These are phyloP conservation scores for Ophiocordyceps camponoti-floridani DNA, from an alignment of 2,329 filamentous ascomycete species.

Conservation along the genomic window DNA sequence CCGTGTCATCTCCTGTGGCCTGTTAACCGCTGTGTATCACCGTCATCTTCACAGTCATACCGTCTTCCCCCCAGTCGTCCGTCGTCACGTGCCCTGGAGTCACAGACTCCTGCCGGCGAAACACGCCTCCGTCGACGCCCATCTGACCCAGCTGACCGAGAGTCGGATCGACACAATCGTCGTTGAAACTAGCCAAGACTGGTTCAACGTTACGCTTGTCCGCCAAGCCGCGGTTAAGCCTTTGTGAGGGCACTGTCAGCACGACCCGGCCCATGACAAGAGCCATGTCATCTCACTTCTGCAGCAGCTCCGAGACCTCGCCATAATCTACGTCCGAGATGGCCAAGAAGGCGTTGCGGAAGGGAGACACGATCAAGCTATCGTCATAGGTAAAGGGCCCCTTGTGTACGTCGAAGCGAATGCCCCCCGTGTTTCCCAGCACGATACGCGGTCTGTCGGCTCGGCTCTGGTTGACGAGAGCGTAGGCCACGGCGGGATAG, in stretches of 20 bases:
- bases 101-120: slow-evolving; percentile 29
- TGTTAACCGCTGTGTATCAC: neutral
- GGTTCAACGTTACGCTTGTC: slow-evolving; percentile 17
- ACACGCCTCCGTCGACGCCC: slow-evolving; percentile 15
- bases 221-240: slow-evolving; percentile 23
- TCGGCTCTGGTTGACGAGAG: slow-evolving; percentile 33
- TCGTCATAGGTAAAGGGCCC: slow-evolving; percentile 40
- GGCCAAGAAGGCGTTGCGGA: slow-evolving; percentile 32
- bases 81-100: slow-evolving; percentile 33
- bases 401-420: slow-evolving; percentile 44
- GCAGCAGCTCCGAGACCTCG: slow-evolving; percentile 16
- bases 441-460: slow-evolving; percentile 32
- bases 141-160: slow-evolving; percentile 8
- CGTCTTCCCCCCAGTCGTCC: slow-evolving; percentile 36
- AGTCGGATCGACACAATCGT: slow-evolving; percentile 30
- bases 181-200: slow-evolving; percentile 16
- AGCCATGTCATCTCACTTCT: no score
- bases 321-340: slow-evolving; percentile 32
- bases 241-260: neutral
- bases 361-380: slow-evolving; percentile 37
- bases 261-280: no score
- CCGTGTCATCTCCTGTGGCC: slow-evolving; percentile 30
- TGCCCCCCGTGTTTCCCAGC: slow-evolving; percentile 39
- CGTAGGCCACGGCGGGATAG: slow-evolving; percentile 27
- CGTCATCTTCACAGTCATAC: slow-evolving; percentile 2